These are phyloP conservation scores for Cryphonectria parasitica DNA, from an alignment of 2,329 filamentous ascomycete genomes.

Conservation along the genomic window DNA sequence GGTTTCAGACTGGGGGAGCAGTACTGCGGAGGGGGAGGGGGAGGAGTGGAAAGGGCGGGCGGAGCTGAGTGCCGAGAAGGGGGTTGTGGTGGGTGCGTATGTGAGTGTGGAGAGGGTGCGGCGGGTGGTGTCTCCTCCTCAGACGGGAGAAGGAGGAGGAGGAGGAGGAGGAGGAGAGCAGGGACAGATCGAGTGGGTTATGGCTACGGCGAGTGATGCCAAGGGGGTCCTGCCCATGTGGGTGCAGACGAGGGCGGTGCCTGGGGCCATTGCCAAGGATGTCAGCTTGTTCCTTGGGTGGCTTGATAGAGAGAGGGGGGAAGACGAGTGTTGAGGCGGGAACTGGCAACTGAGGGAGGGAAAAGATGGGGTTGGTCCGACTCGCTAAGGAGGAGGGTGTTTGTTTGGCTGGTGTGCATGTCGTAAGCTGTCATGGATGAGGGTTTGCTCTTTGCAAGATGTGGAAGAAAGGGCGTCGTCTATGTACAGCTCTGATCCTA, in stretches of 20 bases:
- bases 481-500: too few relatives aligned
- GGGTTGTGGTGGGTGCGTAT: slow-evolving; percentile 62
- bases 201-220: slow-evolving; percentile 76
- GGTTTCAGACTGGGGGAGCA: slow-evolving; percentile 46
- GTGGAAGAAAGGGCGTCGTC: background rate
- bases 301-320: slow-evolving; percentile 52
- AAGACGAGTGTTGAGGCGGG: background rate
- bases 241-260: slow-evolving; percentile 67
- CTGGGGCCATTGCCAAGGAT: slow-evolving; percentile 69
- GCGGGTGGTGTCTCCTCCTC: slow-evolving; percentile 43
- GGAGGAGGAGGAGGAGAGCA: slow-evolving; percentile 35
- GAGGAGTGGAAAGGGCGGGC: slow-evolving; percentile 37
- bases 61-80: slow-evolving; percentile 46
- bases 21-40: slow-evolving; percentile 31
- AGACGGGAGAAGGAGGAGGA: slow-evolving; percentile 30
- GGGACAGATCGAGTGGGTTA: slow-evolving; percentile 70
- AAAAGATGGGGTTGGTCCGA: background rate
- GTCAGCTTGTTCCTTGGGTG: slow-evolving; percentile 70
- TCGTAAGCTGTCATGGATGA: too few relatives aligned
- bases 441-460: background rate
- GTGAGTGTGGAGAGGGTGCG: slow-evolving; percentile 67
- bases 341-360: background rate
- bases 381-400: background rate
- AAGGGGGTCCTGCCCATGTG: slow-evolving; percentile 67
- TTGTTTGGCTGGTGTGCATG: background rate